Base-by-base conservation (phyloP, 192 early-diverging fungal genomes). In the Coemansia sp. region DNA sequence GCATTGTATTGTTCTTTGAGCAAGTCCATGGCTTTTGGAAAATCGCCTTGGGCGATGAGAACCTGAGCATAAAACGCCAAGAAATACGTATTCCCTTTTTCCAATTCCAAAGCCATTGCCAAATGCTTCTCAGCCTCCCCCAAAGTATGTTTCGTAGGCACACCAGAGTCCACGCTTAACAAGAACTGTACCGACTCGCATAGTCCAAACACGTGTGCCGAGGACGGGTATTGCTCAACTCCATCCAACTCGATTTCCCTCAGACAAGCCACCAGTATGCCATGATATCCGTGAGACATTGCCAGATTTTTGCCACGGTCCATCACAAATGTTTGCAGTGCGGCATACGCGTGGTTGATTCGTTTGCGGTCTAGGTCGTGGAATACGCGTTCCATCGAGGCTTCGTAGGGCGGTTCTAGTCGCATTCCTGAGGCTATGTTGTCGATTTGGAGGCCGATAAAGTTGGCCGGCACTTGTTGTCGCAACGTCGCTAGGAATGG, bases 211-310 rank as follows among this genome's bases (percentile, higher is more conserved):
- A 82, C 75, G 36, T 72, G 34, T 6, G 34, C 34, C 3, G 34
- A 36, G 34, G 34, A 36, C 34, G 34, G 34, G 7, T 36, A 36
- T 36, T 36, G 34, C 6, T 36, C 34, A 36, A 36, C 34, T 0
- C 34, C 34, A 2, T 51, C 64, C 12, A 70, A 32, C 25, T 82
- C 79, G 8, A 68, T 23, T 31, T 82, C 79, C 0, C 80, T 68
- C 66, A 82, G 29, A 64, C 75, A 77, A 0, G 75, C 72, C 14
- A 67, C 66, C n/a, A 82, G 34, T 3, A 77, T 66, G 6, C 80
- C 80, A 6, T 73, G 48, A 11, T 71, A 77, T 7, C 75, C 80
- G 7, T 77, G 72, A 4, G 80, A 71, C 42, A 74, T 9, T 5
- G 75, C 60, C 25, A 74, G 53, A 11, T 67, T 72, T 21, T 51